Base-by-base conservation (phyloP, 2,329 filamentous ascomycete genomes). In the Orbilia blumenaviensis region DNA sequence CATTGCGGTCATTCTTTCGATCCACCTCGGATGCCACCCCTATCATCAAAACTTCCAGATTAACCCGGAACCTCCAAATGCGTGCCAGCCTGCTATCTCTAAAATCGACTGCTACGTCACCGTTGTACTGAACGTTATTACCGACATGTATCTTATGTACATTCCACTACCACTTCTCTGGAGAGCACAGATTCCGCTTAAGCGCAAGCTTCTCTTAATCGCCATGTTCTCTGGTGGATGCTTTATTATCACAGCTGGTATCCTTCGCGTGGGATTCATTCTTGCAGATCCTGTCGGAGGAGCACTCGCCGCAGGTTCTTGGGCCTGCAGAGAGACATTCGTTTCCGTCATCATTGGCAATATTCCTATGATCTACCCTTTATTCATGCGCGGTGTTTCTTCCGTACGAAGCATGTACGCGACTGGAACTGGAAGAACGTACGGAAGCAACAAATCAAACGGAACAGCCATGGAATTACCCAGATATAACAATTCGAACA, bases 31-130 rank as follows among this genome's bases (percentile, higher is more conserved):
- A 6, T 89, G 88, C 77, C 83, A 83, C 23, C 87, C 87, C 0
- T 84, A 89, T 63, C 78, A 82, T 25, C 84, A 84, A 41, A 86
- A 87, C 79, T 89, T 88, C 87, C 87, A 89, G 80, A 88, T 89
- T 56, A 82, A 85, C 62, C 88, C 88, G 0, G 81, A 89, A 29
- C 88, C 88, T 0, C 52, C 77, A 85, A 85, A 85, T 77, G 79
- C 81, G 50, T 87, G 86, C 72, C 85, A 86, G 67, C 83, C 85
- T 6, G 86, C 85, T 7, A 84, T 88, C 9, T 86, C 86, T 0
- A 83, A 83, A 14, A 84, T 85, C 56, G 83, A 87, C 54, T 82
- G 87, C 38, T 87, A 85, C 80, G 84, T 86, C n/a, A 86, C 84
- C 1, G 84, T 86, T 32, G 81, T 84, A 2, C 82, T 86, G 74